A percentile compares a stretch with the other conserved stretches of the same genome.
phyloP scores from a whole-genome alignment of 371 early-diverging fungal species.

The Mortierella sp. region DNA sequence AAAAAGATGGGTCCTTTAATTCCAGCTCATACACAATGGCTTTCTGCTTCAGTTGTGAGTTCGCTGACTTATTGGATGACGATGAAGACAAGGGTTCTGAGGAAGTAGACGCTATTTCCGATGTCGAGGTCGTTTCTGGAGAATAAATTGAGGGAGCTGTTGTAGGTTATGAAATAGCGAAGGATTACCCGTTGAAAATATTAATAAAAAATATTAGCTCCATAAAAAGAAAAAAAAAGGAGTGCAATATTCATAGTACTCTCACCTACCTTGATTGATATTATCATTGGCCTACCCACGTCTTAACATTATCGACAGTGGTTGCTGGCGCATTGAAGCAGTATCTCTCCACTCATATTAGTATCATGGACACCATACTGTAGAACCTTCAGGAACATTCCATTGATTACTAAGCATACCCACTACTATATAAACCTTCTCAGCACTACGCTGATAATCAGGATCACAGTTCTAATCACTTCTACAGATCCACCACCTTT shows the following conservation, averaged over 20 bases:
- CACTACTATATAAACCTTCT: no score
- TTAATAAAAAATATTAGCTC: not conserved
- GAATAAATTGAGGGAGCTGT: not conserved
- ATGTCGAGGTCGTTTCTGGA: not conserved
- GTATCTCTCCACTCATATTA: constrained; percentile 3
- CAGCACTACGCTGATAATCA: no score
- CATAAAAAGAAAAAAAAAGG: not conserved
- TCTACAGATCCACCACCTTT: no score
- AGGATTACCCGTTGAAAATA: not conserved
- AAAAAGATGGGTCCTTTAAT: constrained; percentile 3
- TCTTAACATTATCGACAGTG: constrained; percentile 1
- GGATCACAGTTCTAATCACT: no score
- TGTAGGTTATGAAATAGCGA: constrained; percentile 2
- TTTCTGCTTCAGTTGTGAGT: constrained; percentile 1
- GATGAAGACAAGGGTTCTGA: constrained; percentile 2
- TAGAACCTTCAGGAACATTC: no score
- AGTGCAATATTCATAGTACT: not conserved
- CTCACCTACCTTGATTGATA: not conserved
- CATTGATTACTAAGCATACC: no score
- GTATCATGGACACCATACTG: not conserved
- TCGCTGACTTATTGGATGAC: constrained; percentile 1
- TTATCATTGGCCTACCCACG: not conserved
- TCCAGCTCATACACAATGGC: not conserved
- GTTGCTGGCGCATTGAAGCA: constrained; percentile 3
- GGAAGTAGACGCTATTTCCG: not conserved